Evolutionary conservation across 495 filamentous ascomycete species (phyloP), one percentile per base, ranked within the genome.

Genomic region (Penicillium dipodomyicola): DNA sequence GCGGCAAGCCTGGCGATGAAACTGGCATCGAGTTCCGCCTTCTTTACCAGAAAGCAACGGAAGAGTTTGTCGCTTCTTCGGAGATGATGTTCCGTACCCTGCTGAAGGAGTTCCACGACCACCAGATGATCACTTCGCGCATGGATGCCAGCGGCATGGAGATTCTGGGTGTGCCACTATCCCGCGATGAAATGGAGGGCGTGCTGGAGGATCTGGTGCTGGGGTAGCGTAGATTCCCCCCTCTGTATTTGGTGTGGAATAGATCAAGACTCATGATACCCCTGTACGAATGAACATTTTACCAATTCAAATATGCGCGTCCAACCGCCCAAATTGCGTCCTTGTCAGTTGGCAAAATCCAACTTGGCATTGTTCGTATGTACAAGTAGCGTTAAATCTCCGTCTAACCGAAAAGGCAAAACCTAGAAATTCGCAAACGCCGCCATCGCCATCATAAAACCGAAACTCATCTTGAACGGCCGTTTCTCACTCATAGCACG

Each of bases 41-140:
- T 60, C 75, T 97, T 53, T 98, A 97, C 73, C 91, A 94, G 66
- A 96, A 95, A 70, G 92, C 92, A 17, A 87, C 91, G 22, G 93
- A 96, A 72, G 91, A 97, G 67, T 96, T 98, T 70, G 92, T 97
- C 40, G 96, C 93, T 60, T 92, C 90, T 62, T 95, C 87, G 56
- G 94, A 98, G 79, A 91, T 96, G 84, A 90, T 87, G 63, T 98
- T 97, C 72, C 80, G 94, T 59, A 93, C 90, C 29, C 59, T 98
- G 71, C 69, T 98, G 64, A 97, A 97, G 74, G 94, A 98, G 82
- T 96, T 98, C 71, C 89, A 96, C 67, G 94, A 98, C 63, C 94
- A 98, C 73, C 90, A 96, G 64, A 97, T 97, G 87, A 84, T 98
- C 56, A 88, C 87, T 20, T 91, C 86, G 52, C 83, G 87, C 57